Conservation (phyloP, 805 yeast species). For the Lachancea lanzarotensis region DNA sequence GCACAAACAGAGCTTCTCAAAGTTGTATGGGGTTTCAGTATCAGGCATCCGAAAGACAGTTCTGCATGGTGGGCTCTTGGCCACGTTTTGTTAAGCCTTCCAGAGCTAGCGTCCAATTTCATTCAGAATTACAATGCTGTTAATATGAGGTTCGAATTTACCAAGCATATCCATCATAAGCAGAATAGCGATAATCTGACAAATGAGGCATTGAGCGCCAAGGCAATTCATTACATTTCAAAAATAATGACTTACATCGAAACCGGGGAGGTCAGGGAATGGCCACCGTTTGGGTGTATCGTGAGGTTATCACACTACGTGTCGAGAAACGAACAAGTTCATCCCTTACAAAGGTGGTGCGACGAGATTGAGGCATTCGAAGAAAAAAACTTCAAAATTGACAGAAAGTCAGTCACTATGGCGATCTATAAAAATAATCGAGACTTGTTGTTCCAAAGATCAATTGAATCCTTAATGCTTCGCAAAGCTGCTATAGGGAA, state of each 20-base stretch:
- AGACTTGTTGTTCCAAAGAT: constrained; percentile 1
- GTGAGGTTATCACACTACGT: constrained; percentile 4
- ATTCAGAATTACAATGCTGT: background rate
- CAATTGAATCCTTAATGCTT: background rate
- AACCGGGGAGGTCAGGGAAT: constrained; percentile 13
- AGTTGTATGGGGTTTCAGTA: constrained; percentile 23
- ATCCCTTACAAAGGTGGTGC: constrained; percentile 14
- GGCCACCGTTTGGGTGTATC: constrained; percentile 27
- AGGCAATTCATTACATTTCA: constrained; percentile 1
- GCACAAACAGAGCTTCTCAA: constrained; percentile 11
- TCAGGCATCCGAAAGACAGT: constrained; percentile 25
- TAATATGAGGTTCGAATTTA: background rate
- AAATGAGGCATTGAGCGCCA: no score
- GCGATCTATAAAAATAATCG: background rate
- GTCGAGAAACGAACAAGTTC: background rate
- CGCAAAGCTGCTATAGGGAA: background rate
- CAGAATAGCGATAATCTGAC: no score
- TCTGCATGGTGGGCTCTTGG: constrained; percentile 33
- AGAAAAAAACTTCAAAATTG: background rate
- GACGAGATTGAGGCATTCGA: constrained; percentile 7
- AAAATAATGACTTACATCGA: constrained; percentile 12
- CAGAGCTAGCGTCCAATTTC: background rate
- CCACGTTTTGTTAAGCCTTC: constrained; percentile 5
- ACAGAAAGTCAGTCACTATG: background rate
- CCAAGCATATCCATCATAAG: no score